Conservation (phyloP, 2,329 filamentous ascomycete species). For the Neofusicoccum umdonicola region DNA sequence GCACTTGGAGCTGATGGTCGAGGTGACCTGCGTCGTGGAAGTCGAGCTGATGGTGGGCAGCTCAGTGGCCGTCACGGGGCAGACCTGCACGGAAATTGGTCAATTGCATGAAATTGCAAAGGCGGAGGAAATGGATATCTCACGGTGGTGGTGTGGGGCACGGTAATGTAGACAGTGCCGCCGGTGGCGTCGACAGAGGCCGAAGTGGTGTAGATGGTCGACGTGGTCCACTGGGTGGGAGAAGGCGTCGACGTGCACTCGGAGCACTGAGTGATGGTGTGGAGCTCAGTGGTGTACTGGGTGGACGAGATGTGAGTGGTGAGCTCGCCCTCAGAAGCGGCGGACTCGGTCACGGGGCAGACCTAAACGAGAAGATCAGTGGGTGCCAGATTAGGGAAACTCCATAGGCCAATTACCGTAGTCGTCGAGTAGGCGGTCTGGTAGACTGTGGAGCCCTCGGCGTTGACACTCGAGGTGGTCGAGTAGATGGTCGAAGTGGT, state of each 20-base stretch:
- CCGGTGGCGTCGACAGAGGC: slow-evolving; percentile 4
- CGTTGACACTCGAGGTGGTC: not conserved
- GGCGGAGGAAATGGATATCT: not conserved
- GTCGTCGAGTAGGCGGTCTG: not conserved
- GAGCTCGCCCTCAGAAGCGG: not conserved
- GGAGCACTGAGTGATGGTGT: not conserved
- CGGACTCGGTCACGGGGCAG: slow-evolving; percentile 3
- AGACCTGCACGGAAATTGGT: not conserved
- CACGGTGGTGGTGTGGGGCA: slow-evolving; percentile 15
- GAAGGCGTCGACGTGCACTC: not conserved
- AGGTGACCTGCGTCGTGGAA: not conserved
- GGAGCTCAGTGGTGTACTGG: not conserved
- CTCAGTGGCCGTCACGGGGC: slow-evolving; percentile 17
- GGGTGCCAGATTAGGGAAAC: not conserved
- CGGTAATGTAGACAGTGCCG: not conserved
- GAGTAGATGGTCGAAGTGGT: slow-evolving; percentile 8
- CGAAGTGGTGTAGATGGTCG: slow-evolving; percentile 15
- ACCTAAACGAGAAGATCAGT: not conserved
- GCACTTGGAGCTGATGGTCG: slow-evolving; percentile 2
- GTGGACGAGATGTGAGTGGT: slow-evolving; percentile 6
- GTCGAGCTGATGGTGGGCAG: not conserved
- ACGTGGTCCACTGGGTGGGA: slow-evolving; percentile 13
- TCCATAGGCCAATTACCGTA: not conserved
- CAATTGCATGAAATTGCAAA: not conserved
- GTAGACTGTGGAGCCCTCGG: not conserved